A percentile compares a stretch with the other conserved stretches of the same genome.
Evolutionary conservation across 805 yeast species (phyloP).

Genomic region (Sugiyamaella qingdaonensis): DNA sequence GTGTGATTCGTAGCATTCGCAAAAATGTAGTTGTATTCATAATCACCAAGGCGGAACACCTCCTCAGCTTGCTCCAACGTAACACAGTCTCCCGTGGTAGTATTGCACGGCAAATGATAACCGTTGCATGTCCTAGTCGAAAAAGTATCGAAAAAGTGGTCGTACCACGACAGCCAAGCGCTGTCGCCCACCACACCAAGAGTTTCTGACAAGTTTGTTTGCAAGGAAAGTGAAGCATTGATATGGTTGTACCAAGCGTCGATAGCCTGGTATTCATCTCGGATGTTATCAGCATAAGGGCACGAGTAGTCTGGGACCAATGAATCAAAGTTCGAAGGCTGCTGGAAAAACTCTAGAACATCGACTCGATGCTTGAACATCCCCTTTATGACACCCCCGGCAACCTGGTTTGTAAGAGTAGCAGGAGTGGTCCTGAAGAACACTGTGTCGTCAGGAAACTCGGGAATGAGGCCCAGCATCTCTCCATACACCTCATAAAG

Average conservation of each 20-base stretch:
- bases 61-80: conserved; percentile 35
- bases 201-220: conserved; percentile 30
- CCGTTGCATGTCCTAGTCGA: conserved; percentile 39
- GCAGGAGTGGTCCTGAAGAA: conserved; percentile 39
- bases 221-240: conserved; percentile 30
- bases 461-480: conserved; percentile 34
- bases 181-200: conserved; percentile 24
- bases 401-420: conserved; percentile 40
- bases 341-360: conserved; percentile 33
- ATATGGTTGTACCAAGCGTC: conserved; percentile 38
- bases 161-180: conserved; percentile 31
- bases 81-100: conserved; percentile 27
- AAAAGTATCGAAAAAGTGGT: conserved; percentile 42
- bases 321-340: conserved; percentile 33
- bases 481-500: conserved; percentile 37
- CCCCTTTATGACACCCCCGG: conserved; percentile 36
- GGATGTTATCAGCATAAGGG: conserved; percentile 30
- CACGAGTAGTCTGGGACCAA: conserved; percentile 38
- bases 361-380: conserved; percentile 34
- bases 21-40: conserved; percentile 41
- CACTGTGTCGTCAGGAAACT: conserved; percentile 31
- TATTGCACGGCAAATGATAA: conserved; percentile 34
- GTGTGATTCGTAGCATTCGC: conserved; percentile 35
- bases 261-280: conserved; percentile 27
- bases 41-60: conserved; percentile 42